Evolutionary conservation across 805 yeast genomes (phyloP), one percentile per base, ranked within the genome.

Genomic region (Candida michaelii): DNA sequence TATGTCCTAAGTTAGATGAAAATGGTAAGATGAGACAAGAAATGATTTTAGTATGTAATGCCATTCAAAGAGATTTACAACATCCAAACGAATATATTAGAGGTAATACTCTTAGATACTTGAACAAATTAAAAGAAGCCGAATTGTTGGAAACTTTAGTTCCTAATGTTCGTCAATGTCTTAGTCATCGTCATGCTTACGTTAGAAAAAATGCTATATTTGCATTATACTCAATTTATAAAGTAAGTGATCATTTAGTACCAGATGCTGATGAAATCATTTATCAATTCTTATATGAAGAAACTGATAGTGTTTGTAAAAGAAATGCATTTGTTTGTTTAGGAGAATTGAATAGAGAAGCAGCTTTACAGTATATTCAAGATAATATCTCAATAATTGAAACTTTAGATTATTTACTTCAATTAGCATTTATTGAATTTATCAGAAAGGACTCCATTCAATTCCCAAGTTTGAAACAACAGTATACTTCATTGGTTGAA

Each of bases 21-120:
- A 85, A 85, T 40, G 98, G 98, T 3, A 89, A 88, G 63, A 79
- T 95, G 75, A 88, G 88, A 69, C 98, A 91, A 64, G 99, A 93
- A 70, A 93, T 93, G 98, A 91, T 95, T 66, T 79, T 93, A 50
- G 98, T 91, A 39, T 93, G 98, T 72, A 95, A 95, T 64, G 97
- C 98, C 41, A 89, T 93, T 58, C 95, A 93, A 66, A 90, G 89
- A 65, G 99, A 93, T 63, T 77, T 93, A 55, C 97, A 90, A 68
- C 99, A 95, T 68, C 97, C 99, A 39, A 93, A 93, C 72, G 99
- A 93, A 67, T 93, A 84, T 62, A 85, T 93, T 51, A 81, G 98
- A 58, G 99, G 99, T 53, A 89, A 89, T 57, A 91, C 98, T 8
- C 74, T 93, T 65, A 81, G 98, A 58, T 91, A 89, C 65, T 76